Conservation (phyloP, 495 filamentous ascomycete species). For the Hyaloscypha hepaticicola region DNA sequence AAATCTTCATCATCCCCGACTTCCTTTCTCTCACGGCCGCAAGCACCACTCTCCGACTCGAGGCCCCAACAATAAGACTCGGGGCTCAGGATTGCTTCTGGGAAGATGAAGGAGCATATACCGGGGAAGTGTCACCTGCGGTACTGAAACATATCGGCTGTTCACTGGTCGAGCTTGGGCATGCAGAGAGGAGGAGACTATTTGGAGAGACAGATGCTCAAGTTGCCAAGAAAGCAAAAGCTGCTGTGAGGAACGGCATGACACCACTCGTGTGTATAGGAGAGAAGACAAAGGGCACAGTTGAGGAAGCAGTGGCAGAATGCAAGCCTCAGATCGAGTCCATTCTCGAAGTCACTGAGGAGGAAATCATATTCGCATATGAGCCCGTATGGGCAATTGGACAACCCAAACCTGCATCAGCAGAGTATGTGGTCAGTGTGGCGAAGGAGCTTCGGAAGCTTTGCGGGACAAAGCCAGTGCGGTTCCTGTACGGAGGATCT, state of each 20-base stretch:
- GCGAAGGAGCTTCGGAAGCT: conserved; percentile 57
- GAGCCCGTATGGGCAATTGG: conserved; percentile 93
- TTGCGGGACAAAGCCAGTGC: conserved; percentile 49
- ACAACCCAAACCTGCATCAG: conserved; percentile 63
- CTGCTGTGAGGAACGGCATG: conserved; percentile 64
- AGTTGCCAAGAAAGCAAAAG: conserved; percentile 64
- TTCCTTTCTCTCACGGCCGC: conserved; percentile 64
- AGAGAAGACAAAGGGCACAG: conserved; percentile 52
- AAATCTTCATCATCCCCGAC: conserved; percentile 72
- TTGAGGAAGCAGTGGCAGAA: conserved; percentile 60
- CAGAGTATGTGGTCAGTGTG: conserved; percentile 71
- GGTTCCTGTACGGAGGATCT: conserved; percentile 78
- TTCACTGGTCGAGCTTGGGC: conserved; percentile 71
- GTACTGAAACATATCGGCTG: conserved; percentile 64
- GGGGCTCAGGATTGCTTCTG: conserved; percentile 76
- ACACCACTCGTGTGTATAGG: conserved; percentile 80
- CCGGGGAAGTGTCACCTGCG: conserved; percentile 72
- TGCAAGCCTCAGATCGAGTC: conserved; percentile 61
- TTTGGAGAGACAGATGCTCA: conserved; percentile 70
- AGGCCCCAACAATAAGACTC: conserved; percentile 51
- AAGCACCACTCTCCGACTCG: conserved; percentile 46
- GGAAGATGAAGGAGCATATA: conserved; percentile 67
- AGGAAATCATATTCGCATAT: conserved; percentile 79
- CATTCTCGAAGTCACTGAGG: conserved; percentile 54
- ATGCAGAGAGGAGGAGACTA: conserved; percentile 69